Evolutionary conservation across 129 eudicot species (phyloP).

Genomic region (Smallanthus sonchifolius): DNA sequence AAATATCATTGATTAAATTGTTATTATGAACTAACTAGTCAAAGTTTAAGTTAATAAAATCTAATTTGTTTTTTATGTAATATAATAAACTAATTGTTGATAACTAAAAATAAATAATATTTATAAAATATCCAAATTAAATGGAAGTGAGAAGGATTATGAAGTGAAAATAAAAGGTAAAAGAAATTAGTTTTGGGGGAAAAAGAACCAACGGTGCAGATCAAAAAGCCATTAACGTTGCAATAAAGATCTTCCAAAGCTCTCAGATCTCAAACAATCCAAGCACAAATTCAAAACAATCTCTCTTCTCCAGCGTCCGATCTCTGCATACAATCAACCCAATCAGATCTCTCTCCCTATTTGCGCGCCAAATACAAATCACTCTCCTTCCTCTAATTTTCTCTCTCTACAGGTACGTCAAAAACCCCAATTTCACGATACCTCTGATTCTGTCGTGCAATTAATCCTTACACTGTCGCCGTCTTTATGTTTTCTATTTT

Average conservation of each 20-base stretch:
- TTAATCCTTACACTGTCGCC: not conserved
- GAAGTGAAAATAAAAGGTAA: not conserved
- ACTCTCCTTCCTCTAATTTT: conserved; percentile 3
- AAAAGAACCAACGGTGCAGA: conserved; percentile 33
- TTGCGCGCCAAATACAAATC: conserved; percentile 43
- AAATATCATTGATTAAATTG: too few species aligned
- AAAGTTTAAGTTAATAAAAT: too few species aligned
- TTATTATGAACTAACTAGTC: too few species aligned
- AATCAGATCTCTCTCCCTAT: conserved; percentile 23
- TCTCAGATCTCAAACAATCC: conserved; percentile 2
- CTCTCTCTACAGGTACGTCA: conserved; percentile 23
- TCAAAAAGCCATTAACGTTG: conserved; percentile 11
- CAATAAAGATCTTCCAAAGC: conserved; percentile 18
- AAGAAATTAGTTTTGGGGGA: not conserved
- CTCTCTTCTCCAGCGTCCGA: conserved; percentile 61
- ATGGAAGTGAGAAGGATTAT: too few species aligned
- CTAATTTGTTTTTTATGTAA: too few species aligned
- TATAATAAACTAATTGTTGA: too few species aligned
- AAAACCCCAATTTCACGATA: conserved; percentile 15
- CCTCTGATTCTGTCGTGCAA: not conserved
- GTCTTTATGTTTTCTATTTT: not conserved
- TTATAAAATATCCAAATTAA: too few species aligned
- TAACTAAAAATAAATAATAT: too few species aligned
- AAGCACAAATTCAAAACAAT: conserved; percentile 18
- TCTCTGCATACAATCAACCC: conserved; percentile 26